Evolutionary conservation across 2,329 filamentous ascomycete genomes (phyloP).

Genomic region (Tricladium varicosporioides): DNA sequence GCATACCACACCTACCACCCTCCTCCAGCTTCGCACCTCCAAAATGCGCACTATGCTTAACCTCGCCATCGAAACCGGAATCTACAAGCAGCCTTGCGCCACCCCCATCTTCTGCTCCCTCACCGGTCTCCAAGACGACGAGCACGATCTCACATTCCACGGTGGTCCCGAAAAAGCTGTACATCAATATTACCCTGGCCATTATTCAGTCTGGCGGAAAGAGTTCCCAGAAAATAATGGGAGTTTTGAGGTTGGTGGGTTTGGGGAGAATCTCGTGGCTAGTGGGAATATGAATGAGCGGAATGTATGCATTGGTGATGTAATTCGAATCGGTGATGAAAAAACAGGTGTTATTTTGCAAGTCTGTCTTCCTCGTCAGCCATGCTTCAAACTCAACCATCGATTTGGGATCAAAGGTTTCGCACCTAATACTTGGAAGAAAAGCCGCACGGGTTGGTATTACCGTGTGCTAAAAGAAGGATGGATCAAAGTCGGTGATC

Average conservation of each 20-base stretch:
- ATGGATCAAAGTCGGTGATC: slow-evolving; percentile 52
- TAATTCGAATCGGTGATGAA: slow-evolving; percentile 47
- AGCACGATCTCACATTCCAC: slow-evolving; percentile 61
- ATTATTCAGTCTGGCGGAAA: slow-evolving; percentile 54
- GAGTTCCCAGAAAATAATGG: slow-evolving; percentile 51
- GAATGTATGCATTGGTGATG: slow-evolving; percentile 64
- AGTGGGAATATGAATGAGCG: slow-evolving; percentile 57
- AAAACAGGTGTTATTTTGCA: slow-evolving; percentile 48
- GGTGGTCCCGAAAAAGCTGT: slow-evolving; percentile 64
- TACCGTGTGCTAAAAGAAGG: slow-evolving; percentile 60
- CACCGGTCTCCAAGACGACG: slow-evolving; percentile 54
- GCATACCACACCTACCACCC: slow-evolving; percentile 26
- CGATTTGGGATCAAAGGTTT: slow-evolving; percentile 63
- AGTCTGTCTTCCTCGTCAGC: slow-evolving; percentile 59
- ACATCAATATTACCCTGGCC: slow-evolving; percentile 53
- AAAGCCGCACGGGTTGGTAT: slow-evolving; percentile 63
- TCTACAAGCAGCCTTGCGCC: slow-evolving; percentile 34
- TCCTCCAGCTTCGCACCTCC: slow-evolving; percentile 57
- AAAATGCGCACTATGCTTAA: slow-evolving; percentile 54
- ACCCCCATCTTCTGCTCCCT: slow-evolving; percentile 19
- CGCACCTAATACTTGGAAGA: slow-evolving; percentile 54
- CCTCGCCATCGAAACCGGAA: slow-evolving; percentile 52
- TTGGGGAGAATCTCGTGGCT: slow-evolving; percentile 62
- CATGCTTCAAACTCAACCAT: slow-evolving; percentile 69
- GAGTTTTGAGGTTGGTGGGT: slow-evolving; percentile 55